A percentile compares a stretch with the other conserved stretches of the same genome.
Evolutionary conservation across 2,329 filamentous ascomycete species (phyloP).

Genomic region (Blastomyces parvus): DNA sequence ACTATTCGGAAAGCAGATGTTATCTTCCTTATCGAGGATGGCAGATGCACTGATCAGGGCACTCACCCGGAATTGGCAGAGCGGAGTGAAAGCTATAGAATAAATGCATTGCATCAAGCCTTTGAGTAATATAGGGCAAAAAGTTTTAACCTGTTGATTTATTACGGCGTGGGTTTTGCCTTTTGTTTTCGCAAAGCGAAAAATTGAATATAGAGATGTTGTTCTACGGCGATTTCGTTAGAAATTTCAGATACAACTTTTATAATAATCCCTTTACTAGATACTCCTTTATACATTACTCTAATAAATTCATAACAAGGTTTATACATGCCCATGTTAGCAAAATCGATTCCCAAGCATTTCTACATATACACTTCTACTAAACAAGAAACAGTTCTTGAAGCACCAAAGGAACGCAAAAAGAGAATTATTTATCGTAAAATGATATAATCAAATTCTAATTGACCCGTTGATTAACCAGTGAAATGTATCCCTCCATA

Average conservation of each 20-base stretch:
- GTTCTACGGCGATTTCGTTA: not conserved
- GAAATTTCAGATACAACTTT: not conserved
- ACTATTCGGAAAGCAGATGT: constrained; percentile 68
- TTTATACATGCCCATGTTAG: not conserved
- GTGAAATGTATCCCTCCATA: not conserved
- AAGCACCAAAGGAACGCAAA: too few relatives aligned
- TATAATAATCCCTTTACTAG: not conserved
- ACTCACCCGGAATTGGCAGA: constrained; percentile 51
- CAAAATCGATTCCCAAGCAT: not conserved
- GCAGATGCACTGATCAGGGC: constrained; percentile 54
- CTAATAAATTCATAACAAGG: not conserved
- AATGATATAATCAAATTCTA: not conserved
- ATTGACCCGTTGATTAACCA: not conserved
- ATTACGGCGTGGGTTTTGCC: not conserved
- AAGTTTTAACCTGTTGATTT: not conserved
- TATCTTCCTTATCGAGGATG: constrained; percentile 67
- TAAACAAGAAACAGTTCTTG: too few relatives aligned
- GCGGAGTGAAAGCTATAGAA: constrained; percentile 32
- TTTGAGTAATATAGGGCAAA: constrained; percentile 16
- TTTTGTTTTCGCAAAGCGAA: not conserved
- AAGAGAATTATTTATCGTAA: not conserved
- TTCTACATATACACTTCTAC: too few relatives aligned
- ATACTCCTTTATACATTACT: not conserved
- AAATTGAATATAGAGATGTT: not conserved
- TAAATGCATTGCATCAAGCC: constrained; percentile 32